Evolutionary conservation across 257 asterid genomes (phyloP).

Genomic region (Capsicum pubescens): DNA sequence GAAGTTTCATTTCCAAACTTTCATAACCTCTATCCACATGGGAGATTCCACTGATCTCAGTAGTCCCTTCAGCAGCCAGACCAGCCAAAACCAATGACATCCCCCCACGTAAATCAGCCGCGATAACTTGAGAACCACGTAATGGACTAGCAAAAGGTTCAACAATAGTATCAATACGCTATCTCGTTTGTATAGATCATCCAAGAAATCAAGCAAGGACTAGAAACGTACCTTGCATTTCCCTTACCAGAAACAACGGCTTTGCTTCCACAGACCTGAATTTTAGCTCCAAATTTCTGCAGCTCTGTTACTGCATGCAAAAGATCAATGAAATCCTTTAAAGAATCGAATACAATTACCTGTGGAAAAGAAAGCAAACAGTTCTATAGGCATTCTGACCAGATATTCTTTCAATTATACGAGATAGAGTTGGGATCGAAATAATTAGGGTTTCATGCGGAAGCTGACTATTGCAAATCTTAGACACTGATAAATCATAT

Average conservation of each 20-base stretch:
- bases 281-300: conserved; percentile 48
- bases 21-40: conserved; percentile 52
- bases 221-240: conserved; percentile 33
- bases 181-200: not conserved
- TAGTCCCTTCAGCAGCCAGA: conserved; percentile 50
- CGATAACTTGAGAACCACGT: conserved; percentile 41
- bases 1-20: conserved; percentile 50
- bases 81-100: conserved; percentile 52
- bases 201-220: not conserved
- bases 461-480: too few species aligned
- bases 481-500: too few species aligned
- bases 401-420: not conserved
- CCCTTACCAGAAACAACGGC: conserved; percentile 37
- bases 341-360: not conserved
- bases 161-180: not conserved
- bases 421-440: not conserved
- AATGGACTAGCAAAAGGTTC: conserved; percentile 35
- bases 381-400: conserved; percentile 21
- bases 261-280: conserved; percentile 35
- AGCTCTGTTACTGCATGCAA: conserved; percentile 43
- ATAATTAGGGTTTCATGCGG: too few species aligned
- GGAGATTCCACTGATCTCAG: conserved; percentile 42
- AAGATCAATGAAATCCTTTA: not conserved
- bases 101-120: conserved; percentile 52
- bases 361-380: not conserved